These are phyloP conservation scores for Gossypium lobatum DNA, from an alignment of 441 rosid species.

Conservation along the genomic window DNA sequence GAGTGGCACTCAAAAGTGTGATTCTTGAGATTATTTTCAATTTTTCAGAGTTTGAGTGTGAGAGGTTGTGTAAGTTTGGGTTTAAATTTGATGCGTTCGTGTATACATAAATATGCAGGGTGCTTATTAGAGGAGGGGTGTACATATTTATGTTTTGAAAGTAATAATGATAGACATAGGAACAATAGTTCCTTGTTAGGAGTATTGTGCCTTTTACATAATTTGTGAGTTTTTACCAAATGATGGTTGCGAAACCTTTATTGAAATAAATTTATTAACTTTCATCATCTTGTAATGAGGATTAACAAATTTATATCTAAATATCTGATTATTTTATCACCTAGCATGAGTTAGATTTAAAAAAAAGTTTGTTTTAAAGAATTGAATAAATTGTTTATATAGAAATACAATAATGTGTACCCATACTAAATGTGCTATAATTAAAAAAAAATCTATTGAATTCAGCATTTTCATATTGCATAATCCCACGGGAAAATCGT, in stretches of 20 bases:
- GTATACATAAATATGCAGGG: neutral
- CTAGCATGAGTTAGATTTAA: no score
- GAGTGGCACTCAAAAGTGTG: no score
- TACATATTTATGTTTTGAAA: neutral
- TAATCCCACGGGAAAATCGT: neutral
- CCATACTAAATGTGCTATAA: neutral
- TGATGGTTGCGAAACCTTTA: neutral
- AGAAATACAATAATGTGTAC: neutral
- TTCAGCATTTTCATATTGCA: neutral
- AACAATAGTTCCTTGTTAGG: neutral
- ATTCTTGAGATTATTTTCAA: no score
- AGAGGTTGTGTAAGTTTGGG: neutral
- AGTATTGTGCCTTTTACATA: neutral
- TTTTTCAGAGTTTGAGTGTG: neutral
- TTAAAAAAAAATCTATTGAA: neutral
- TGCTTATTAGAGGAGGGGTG: neutral
- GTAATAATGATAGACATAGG: neutral
- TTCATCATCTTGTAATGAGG: neutral
- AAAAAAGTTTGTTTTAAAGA: neutral
- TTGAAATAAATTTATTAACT: neutral
- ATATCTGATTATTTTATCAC: no score
- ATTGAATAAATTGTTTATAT: neutral
- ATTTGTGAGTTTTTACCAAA: neutral
- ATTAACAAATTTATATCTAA: neutral
- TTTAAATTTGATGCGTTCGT: neutral